phyloP scores from a whole-genome alignment of 805 yeast species.

The Blastobotrys parvus region DNA sequence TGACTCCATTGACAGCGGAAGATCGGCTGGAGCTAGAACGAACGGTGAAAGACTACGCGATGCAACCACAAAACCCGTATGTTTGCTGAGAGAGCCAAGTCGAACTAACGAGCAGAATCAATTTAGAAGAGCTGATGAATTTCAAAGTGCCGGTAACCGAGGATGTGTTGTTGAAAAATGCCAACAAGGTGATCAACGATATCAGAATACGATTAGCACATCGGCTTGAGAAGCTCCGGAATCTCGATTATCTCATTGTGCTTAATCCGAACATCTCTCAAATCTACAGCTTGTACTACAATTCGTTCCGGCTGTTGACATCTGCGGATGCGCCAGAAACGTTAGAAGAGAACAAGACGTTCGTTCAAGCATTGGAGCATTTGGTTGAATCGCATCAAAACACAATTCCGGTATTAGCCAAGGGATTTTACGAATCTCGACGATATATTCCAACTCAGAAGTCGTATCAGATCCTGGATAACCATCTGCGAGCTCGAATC shows the following conservation, averaged over 20 bases:
- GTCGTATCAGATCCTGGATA: constrained; percentile 57
- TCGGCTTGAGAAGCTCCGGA: constrained; percentile 59
- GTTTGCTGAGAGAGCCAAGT: too few species aligned
- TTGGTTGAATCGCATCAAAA: constrained; percentile 75
- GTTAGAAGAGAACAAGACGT: constrained; percentile 43
- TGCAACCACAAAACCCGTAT: constrained; percentile 3
- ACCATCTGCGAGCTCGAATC: constrained; percentile 75
- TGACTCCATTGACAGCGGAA: neutral
- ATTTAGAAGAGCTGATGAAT: constrained; percentile 7
- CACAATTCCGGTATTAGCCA: constrained; percentile 71
- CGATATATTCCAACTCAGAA: constrained; percentile 36
- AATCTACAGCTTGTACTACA: constrained; percentile 64
- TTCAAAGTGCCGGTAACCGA: constrained; percentile 9
- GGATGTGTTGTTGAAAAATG: constrained; percentile 25
- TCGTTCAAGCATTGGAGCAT: constrained; percentile 45
- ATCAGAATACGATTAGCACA: constrained; percentile 43
- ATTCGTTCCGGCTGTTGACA: constrained; percentile 50
- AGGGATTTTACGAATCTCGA: constrained; percentile 68
- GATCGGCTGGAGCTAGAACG: constrained; percentile 7
- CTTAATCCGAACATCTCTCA: constrained; percentile 80
- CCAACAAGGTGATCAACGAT: constrained; percentile 19
- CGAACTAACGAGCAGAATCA: neutral
- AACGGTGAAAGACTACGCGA: constrained; percentile 8
- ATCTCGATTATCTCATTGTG: constrained; percentile 75
- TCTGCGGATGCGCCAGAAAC: constrained; percentile 38